These are phyloP conservation scores for Fragilaria crotonensis DNA, from an alignment of 108 stramenopile species.

Conservation along the genomic window DNA sequence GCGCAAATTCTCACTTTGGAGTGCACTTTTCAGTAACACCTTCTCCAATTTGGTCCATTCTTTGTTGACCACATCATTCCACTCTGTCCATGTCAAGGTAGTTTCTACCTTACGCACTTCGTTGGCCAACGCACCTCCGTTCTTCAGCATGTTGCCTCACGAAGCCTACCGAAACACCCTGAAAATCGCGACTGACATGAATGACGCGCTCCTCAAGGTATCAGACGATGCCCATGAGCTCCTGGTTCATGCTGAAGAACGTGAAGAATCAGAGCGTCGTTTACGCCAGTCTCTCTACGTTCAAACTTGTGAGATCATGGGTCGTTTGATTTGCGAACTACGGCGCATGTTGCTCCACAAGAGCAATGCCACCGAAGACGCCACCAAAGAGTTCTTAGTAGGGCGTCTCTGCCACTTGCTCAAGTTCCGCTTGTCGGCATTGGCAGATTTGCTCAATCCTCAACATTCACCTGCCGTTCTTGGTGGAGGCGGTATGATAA, in stretches of 20 bases:
- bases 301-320: slow-evolving; percentile 89
- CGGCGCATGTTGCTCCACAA: slow-evolving; percentile 52
- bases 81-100: slow-evolving; percentile 71
- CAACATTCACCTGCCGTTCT: slow-evolving; percentile 64
- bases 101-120: slow-evolving; percentile 69
- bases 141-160: slow-evolving; percentile 62
- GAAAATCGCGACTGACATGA: slow-evolving; percentile 70
- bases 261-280: slow-evolving; percentile 77
- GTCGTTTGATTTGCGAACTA: slow-evolving; percentile 73
- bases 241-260: slow-evolving; percentile 84
- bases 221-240: slow-evolving; percentile 85
- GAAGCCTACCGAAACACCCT: slow-evolving; percentile 85
- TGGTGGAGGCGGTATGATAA: slow-evolving; percentile 68
- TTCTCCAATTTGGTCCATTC: slow-evolving; percentile 83
- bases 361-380: slow-evolving; percentile 14
- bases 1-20: slow-evolving; percentile 74
- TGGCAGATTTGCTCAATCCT: slow-evolving; percentile 71
- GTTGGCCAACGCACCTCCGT: slow-evolving; percentile 73
- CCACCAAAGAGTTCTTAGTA: slow-evolving; percentile 68
- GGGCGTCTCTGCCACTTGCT: slow-evolving; percentile 78
- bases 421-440: slow-evolving; percentile 72
- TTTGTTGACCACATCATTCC: slow-evolving; percentile 70
- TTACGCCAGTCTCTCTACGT: slow-evolving; percentile 79
- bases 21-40: slow-evolving; percentile 74
- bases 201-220: slow-evolving; percentile 59